Evolutionary conservation across 108 stramenopile species (phyloP).

Genomic region (Fragilariopsis cylindrus): DNA sequence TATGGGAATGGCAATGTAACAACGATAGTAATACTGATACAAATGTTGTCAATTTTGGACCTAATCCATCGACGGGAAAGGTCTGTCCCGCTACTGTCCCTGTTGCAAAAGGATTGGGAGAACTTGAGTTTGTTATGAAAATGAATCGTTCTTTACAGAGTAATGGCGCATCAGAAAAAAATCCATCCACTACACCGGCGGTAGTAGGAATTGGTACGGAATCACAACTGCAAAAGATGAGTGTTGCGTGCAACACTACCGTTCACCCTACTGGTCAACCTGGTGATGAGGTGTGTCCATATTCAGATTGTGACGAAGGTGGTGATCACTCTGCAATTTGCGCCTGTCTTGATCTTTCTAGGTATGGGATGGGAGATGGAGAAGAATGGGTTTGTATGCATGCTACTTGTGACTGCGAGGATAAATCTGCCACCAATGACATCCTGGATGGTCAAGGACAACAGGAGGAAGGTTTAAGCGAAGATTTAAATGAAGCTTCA

Average conservation of each 20-base stretch:
- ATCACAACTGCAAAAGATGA: neutral
- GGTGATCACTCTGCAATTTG: constrained; percentile 24
- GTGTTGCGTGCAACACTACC: constrained; percentile 19
- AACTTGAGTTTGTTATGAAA: neutral
- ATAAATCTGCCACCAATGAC: neutral
- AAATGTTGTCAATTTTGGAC: constrained; percentile 16
- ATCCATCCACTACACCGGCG: too few species aligned
- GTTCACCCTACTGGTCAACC: constrained; percentile 26
- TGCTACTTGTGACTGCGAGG: constrained; percentile 23
- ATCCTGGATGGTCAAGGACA: too few species aligned
- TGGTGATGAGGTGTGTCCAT: constrained; percentile 21
- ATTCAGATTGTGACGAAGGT: constrained; percentile 28
- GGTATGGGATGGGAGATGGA: constrained; percentile 21
- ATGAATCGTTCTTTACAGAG: neutral
- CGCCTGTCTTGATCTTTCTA: constrained; percentile 23
- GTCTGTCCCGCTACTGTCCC: constrained; percentile 18
- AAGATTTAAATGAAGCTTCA: neutral
- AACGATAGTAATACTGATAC: too few species aligned
- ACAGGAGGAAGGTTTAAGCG: neutral
- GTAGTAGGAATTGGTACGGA: neutral
- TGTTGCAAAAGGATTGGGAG: constrained; percentile 15
- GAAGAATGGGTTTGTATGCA: constrained; percentile 32
- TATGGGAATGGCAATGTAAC: constrained; percentile 33
- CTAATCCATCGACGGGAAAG: constrained; percentile 3
- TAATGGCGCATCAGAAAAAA: neutral